Percentiles rank a stretch among this genome's conserved stretches.
Evolutionary conservation across 2,329 filamentous ascomycete genomes (phyloP).

Genomic region (Chrysoporthe deuterocubensis): DNA sequence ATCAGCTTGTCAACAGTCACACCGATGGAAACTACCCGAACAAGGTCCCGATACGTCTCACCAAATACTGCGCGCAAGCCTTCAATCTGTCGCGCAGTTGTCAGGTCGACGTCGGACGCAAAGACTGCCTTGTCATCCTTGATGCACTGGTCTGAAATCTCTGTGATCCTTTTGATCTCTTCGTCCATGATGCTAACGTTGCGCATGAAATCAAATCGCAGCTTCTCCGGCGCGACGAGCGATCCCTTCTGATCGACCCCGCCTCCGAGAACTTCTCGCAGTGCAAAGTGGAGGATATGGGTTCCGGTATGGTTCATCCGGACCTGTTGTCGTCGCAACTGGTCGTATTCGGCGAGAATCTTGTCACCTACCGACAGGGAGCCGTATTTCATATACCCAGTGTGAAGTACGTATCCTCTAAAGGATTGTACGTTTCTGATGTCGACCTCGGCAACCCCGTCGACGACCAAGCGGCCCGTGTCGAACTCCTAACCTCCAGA

Average conservation of each 20-base stretch:
- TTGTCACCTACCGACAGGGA: conserved; percentile 76
- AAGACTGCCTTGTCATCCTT: conserved; percentile 61
- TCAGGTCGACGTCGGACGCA: conserved; percentile 77
- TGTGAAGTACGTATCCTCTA: conserved; percentile 93
- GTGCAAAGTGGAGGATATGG: conserved; percentile 92
- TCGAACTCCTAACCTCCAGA: conserved; percentile 95
- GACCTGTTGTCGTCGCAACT: conserved; percentile 86
- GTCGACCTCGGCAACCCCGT: conserved; percentile 83
- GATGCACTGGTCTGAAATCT: conserved; percentile 87
- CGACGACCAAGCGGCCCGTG: conserved; percentile 84
- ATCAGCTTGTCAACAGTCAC: conserved; percentile 87
- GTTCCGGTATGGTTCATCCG: conserved; percentile 98
- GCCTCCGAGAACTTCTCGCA: conserved; percentile 88
- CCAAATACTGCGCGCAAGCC: conserved; percentile 96
- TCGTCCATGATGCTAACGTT: conserved; percentile 76
- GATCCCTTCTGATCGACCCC: conserved; percentile 95
- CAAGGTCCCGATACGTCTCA: conserved; percentile 96
- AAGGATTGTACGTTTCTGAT: conserved; percentile 92
- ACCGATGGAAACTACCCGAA: conserved; percentile 93
- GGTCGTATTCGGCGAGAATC: conserved; percentile 92
- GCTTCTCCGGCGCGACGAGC: conserved; percentile 90
- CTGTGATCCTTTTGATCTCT: conserved; percentile 87
- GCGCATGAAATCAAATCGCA: conserved; percentile 98
- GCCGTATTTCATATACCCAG: conserved; percentile 88
- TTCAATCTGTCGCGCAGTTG: conserved; percentile 78